Evolutionary conservation across 768 basidiomycete species (phyloP).

Genomic region (Trametes maxima): DNA sequence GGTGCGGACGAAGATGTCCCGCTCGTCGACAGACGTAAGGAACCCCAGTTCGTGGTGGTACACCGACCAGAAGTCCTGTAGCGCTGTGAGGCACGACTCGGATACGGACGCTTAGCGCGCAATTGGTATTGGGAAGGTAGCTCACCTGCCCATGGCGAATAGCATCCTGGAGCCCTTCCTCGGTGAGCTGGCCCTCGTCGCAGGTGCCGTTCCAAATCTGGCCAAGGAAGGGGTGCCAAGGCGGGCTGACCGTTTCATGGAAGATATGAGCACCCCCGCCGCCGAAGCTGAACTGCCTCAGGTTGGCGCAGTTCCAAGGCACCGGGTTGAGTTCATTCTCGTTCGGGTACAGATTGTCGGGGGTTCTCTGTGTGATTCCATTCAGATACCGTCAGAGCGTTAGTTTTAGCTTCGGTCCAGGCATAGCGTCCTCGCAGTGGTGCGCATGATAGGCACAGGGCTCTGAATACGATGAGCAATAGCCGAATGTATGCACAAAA

Average conservation of each 20-base stretch:
- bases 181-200: conserved; percentile 49
- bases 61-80: conserved; percentile 50
- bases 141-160: conserved; percentile 42
- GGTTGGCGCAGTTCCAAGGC: conserved; percentile 45
- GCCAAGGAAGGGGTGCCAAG: conserved; percentile 46
- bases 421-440: no score
- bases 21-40: conserved; percentile 36
- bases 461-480: no score
- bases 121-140: no score
- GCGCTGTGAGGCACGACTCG: neutral
- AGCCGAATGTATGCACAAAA: no score
- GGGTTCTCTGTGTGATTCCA: conserved; percentile 41
- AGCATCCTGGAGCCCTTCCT: conserved; percentile 45
- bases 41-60: conserved; percentile 38
- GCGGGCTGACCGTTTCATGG: conserved; percentile 42
- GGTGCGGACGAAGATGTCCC: conserved; percentile 47
- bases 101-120: neutral
- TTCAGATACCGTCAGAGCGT: neutral
- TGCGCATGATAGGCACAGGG: no score
- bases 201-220: conserved; percentile 53
- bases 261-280: conserved; percentile 38
- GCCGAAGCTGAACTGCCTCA: conserved; percentile 44
- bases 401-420: no score
- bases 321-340: conserved; percentile 43
- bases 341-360: conserved; percentile 50